Evolutionary conservation across 495 filamentous ascomycete genomes (phyloP).

Genomic region (Neurospora cerealis): DNA sequence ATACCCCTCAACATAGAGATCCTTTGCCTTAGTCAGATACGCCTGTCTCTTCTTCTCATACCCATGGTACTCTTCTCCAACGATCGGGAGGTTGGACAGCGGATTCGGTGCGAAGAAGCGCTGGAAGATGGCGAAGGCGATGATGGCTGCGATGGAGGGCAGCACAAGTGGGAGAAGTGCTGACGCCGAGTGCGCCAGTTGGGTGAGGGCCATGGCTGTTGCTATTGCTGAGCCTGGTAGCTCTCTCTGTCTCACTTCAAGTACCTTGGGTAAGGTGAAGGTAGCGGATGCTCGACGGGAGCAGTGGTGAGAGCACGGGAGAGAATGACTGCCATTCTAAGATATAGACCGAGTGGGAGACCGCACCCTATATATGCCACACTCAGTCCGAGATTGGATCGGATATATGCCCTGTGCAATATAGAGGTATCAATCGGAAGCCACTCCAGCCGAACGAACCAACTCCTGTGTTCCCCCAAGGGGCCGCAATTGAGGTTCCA

Average conservation of each 20-base stretch:
- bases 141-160: conserved; percentile 11
- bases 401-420: not conserved
- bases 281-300: not conserved
- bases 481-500: not conserved
- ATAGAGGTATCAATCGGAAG: not conserved
- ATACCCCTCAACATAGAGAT: conserved; percentile 26
- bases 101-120: conserved; percentile 6
- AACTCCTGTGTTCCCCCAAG: not conserved
- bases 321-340: not conserved
- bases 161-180: conserved; percentile 20
- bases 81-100: conserved; percentile 16
- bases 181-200: conserved; percentile 3
- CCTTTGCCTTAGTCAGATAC: conserved; percentile 13
- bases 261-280: not conserved
- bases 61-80: conserved; percentile 20
- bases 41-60: conserved; percentile 25
- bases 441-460: not conserved
- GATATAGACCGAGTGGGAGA: not conserved
- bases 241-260: not conserved
- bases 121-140: conserved; percentile 16
- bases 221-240: not conserved
- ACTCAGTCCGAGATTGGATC: not conserved
- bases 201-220: conserved; percentile 8
- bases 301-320: not conserved
- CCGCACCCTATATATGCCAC: not conserved